Conservation (phyloP, 1,284 basidiomycete species). For the Lentinula novae-zelandiae region DNA sequence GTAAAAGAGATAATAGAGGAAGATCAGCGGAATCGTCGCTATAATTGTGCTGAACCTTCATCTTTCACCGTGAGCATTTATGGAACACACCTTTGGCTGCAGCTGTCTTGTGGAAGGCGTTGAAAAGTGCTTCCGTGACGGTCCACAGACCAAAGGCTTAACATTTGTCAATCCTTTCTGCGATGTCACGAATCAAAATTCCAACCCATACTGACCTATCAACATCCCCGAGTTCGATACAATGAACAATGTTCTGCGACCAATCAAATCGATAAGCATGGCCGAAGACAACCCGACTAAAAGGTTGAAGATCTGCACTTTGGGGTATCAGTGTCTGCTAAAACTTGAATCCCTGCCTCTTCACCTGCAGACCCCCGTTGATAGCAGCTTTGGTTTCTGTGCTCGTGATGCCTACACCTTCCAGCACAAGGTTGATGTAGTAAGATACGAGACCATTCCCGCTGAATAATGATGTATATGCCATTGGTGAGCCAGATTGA, state of each 20-base stretch:
- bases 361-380: slow-evolving; percentile 59
- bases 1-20: slow-evolving; percentile 67
- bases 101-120: slow-evolving; percentile 37
- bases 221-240: slow-evolving; percentile 66
- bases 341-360: neutral
- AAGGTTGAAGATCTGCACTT: slow-evolving; percentile 48
- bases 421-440: slow-evolving; percentile 62
- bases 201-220: slow-evolving; percentile 34
- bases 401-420: slow-evolving; percentile 51
- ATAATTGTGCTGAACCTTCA: neutral
- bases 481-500: neutral
- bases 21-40: slow-evolving; percentile 71
- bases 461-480: slow-evolving; percentile 23
- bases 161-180: neutral
- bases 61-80: neutral
- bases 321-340: neutral
- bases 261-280: slow-evolving; percentile 54
- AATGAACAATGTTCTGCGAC: slow-evolving; percentile 61
- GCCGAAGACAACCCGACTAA: slow-evolving; percentile 50
- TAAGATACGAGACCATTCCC: slow-evolving; percentile 67
- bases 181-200: too few species aligned
- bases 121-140: slow-evolving; percentile 55
- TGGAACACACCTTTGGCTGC: slow-evolving; percentile 48
- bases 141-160: slow-evolving; percentile 61
- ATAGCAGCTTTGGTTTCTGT: slow-evolving; percentile 55